A percentile compares a stretch with the other conserved stretches of the same genome.
Conservation (phyloP, 768 basidiomycete species). For the Hygrophorus russula region DNA sequence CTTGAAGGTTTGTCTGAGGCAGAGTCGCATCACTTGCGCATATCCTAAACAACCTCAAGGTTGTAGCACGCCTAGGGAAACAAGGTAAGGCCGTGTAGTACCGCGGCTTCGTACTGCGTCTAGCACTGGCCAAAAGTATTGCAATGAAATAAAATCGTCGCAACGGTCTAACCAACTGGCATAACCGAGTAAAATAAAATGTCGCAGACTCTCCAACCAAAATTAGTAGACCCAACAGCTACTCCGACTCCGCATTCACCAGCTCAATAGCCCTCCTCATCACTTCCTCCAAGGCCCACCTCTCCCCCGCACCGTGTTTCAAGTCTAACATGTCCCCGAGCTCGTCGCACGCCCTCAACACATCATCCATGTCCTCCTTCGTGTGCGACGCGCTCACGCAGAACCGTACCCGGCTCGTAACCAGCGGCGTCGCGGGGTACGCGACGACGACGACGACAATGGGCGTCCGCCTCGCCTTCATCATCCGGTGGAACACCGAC, state of each 20-base stretch:
- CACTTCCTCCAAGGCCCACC: conserved; percentile 76
- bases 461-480: conserved; percentile 69
- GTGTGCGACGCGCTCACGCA: conserved; percentile 93
- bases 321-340: conserved; percentile 83
- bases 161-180: no score
- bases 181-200: no score
- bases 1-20: no score
- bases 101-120: no score
- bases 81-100: no score
- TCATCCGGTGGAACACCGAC: conserved; percentile 82
- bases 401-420: conserved; percentile 84
- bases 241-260: conserved; percentile 23
- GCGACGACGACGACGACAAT: conserved; percentile 86
- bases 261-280: conserved; percentile 64
- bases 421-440: conserved; percentile 84
- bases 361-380: conserved; percentile 87
- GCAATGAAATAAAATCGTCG: no score
- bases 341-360: conserved; percentile 85
- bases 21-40: no score
- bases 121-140: no score
- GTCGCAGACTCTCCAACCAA: no score
- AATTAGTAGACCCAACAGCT: no score
- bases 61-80: no score
- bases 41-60: no score
- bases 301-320: conserved; percentile 62